Conservation (phyloP, 805 yeast species). For the Maudiozyma saulgeensis region DNA sequence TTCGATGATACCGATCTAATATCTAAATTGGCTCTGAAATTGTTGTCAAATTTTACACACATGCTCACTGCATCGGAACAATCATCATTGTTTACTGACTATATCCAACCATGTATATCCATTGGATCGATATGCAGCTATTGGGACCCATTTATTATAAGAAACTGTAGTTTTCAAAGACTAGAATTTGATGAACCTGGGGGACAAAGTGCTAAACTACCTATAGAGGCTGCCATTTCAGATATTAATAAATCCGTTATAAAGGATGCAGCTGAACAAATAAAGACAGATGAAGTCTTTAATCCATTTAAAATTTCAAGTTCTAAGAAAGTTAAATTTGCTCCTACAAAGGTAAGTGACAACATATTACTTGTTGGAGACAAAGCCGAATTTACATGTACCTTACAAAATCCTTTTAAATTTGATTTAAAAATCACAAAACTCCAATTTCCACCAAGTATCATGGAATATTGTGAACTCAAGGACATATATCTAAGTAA, state of each 20-base stretch:
- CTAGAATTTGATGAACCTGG: slow-evolving; percentile 16
- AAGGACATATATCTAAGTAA: slow-evolving; percentile 9
- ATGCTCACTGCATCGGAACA: slow-evolving; percentile 55
- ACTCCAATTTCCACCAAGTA: slow-evolving; percentile 31
- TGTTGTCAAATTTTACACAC: slow-evolving; percentile 47
- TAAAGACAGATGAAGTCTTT: slow-evolving; percentile 38
- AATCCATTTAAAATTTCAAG: slow-evolving; percentile 41
- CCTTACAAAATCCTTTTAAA: slow-evolving; percentile 69
- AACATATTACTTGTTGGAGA: slow-evolving; percentile 45
- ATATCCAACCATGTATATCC: slow-evolving; percentile 20
- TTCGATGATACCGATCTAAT: slow-evolving; percentile 38
- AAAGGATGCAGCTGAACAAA: slow-evolving; percentile 6
- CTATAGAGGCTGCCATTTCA: slow-evolving; percentile 9
- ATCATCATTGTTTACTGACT: slow-evolving; percentile 27
- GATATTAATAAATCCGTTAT: not conserved
- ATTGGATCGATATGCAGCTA: slow-evolving; percentile 33
- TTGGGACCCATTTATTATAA: slow-evolving; percentile 66
- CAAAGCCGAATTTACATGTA: slow-evolving; percentile 44
- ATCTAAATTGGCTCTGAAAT: slow-evolving; percentile 39
- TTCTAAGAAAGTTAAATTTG: slow-evolving; percentile 8
- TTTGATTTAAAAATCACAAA: slow-evolving; percentile 57
- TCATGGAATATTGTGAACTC: slow-evolving; percentile 21
- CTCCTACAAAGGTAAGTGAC: not conserved
- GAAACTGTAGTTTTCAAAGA: slow-evolving; percentile 36
- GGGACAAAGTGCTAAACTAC: slow-evolving; percentile 9